Evolutionary conservation across 345 rosid genomes (phyloP).

Genomic region (Excoecaria cochinchinensis): DNA sequence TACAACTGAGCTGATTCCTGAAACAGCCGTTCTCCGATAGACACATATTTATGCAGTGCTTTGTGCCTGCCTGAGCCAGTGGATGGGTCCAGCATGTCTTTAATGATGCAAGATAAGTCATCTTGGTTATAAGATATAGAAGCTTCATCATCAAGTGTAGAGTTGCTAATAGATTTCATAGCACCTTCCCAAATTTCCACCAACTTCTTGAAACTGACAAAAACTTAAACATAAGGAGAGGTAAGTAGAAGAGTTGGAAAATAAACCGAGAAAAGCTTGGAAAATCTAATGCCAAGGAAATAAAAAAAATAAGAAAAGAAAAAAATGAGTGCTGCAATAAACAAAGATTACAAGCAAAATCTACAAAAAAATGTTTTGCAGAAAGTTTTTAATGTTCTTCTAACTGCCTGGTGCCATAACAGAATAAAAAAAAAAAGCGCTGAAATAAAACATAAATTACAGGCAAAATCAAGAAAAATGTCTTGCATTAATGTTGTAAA

Average conservation of each 20-base stretch:
- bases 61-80: conserved; percentile 42
- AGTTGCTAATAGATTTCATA: conserved; percentile 38
- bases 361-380: not conserved
- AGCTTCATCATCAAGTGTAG: conserved; percentile 39
- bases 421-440: not conserved
- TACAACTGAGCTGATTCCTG: conserved; percentile 47
- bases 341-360: not conserved
- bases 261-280: conserved; percentile 4
- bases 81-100: conserved; percentile 61
- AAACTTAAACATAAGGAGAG: conserved; percentile 5
- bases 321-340: not conserved
- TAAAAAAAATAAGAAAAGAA: not conserved
- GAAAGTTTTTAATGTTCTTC: not conserved
- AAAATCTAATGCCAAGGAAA: not conserved
- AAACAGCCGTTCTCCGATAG: conserved; percentile 59
- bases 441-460: not conserved
- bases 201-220: conserved; percentile 72
- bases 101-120: conserved; percentile 48
- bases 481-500: not conserved
- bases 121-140: conserved; percentile 41
- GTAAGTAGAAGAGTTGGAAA: not conserved
- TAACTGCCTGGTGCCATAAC: not conserved
- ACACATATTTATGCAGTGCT: conserved; percentile 54
- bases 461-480: not conserved
- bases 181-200: conserved; percentile 57